Evolutionary conservation across 768 basidiomycete genomes (phyloP), one percentile per base, ranked within the genome.

Genomic region (Xerocomus brunneocitrinus): DNA sequence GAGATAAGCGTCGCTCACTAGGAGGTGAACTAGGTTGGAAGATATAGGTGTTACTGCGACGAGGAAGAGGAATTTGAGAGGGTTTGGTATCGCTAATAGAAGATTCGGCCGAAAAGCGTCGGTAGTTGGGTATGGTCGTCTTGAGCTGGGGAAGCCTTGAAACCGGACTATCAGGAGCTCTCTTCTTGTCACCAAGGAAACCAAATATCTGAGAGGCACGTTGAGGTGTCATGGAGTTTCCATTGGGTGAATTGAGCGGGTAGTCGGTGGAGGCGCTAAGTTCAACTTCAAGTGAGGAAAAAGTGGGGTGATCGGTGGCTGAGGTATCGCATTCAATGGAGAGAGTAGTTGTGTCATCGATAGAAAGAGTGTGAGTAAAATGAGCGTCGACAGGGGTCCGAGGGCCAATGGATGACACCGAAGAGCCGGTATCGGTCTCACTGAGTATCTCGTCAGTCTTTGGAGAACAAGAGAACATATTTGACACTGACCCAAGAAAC

Each of bases 261-360:
- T 65, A 67, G 49, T 83, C 79, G 24, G 73, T 69, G 12, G 70
- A 71, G 22, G 74, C 70, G 65, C 87, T 88, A 47, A 82, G 73
- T 62, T 89, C 87, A 4, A 90, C 89, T 54, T 86, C 83, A 72
- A 90, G 77, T 0, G 89, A 91, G 5, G 85, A 86, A 42, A 89
- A 83, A 43, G 72, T 73, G 19, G 55, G 67, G 53, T 58, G 70
- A 57, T 61, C 68, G 49, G 66, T 67, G 52, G 59, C 62, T 35
- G 74, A 72, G 53, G 73, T 66, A 62, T 81, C 78, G 62, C 75
- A 70, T 55, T 80, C 77, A 7, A 77, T 71, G 60, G 74, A 62
- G 58, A 79, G 67, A 14, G 79, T 73, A 52, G 69, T 57, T 51
- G 75, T 46, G 66, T 60, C 54, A 50, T 67, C 58, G 44, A 64